Conservation (phyloP, 1,284 basidiomycete species). For the Singerocomus inundabilis region DNA sequence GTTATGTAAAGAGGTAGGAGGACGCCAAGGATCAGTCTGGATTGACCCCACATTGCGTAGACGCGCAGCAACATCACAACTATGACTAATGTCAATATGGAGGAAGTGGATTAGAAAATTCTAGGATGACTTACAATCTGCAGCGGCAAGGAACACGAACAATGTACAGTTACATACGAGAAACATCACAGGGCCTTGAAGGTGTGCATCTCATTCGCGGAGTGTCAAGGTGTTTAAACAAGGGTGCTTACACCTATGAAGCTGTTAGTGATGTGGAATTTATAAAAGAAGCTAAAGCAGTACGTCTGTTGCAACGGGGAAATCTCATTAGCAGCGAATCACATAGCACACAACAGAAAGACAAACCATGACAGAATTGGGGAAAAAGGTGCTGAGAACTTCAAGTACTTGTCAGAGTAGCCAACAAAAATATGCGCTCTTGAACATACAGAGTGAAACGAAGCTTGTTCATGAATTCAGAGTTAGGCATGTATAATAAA, state of each 20-base stretch:
- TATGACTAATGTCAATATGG: neutral
- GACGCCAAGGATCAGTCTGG: neutral
- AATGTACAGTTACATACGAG: neutral
- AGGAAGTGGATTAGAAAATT: too few species aligned
- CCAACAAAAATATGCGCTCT: neutral
- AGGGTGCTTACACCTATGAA: neutral
- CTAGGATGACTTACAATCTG: neutral
- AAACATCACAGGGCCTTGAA: neutral
- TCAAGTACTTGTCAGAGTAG: neutral
- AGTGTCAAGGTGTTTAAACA: neutral
- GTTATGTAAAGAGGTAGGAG: neutral
- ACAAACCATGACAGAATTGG: neutral
- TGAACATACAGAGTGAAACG: neutral
- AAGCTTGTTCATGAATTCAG: neutral
- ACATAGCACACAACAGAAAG: neutral
- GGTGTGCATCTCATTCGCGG: neutral
- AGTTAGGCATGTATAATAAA: neutral
- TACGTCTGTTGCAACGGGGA: neutral
- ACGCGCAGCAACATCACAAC: too few species aligned
- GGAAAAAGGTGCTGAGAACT: neutral
- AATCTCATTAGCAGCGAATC: neutral
- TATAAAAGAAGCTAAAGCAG: too few species aligned
- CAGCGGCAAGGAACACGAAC: neutral
- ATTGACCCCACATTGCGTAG: constrained; percentile 2
- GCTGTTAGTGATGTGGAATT: neutral